Conservation (phyloP, 148 eudicot genomes). For the Selenicereus undatus region DNA sequence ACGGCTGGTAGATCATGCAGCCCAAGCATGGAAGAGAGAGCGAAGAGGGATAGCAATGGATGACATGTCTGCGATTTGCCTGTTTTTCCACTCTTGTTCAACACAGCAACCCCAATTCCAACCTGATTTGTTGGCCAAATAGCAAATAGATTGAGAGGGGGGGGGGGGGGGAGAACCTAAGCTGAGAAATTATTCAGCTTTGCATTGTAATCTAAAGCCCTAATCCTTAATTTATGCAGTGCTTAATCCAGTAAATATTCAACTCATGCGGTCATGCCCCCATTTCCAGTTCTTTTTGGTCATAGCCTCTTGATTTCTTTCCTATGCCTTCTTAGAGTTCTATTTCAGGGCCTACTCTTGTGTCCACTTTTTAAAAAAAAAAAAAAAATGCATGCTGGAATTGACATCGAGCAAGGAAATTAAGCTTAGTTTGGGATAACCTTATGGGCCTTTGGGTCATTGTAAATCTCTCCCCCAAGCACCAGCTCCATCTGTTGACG, state of each 20-base stretch:
- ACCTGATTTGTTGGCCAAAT: slow-evolving; percentile 28
- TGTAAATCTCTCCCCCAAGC: too few relatives aligned
- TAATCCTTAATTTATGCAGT: slow-evolving; percentile 10
- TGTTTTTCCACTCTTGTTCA: slow-evolving; percentile 51
- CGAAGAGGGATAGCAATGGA: slow-evolving; percentile 64
- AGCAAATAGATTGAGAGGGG: neutral
- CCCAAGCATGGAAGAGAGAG: slow-evolving; percentile 59
- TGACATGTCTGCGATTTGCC: slow-evolving; percentile 80
- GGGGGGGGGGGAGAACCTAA: neutral
- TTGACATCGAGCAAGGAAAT: too few relatives aligned
- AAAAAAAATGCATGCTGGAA: too few relatives aligned
- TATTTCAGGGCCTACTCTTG: too few relatives aligned
- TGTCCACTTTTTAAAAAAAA: too few relatives aligned
- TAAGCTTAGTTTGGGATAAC: too few relatives aligned
- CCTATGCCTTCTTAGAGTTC: too few relatives aligned
- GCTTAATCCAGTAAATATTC: slow-evolving; percentile 27
- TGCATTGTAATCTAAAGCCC: slow-evolving; percentile 17
- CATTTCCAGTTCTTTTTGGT: neutral
- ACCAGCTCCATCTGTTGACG: too few relatives aligned
- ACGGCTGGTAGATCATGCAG: slow-evolving; percentile 56
- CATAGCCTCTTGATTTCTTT: too few relatives aligned
- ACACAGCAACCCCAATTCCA: slow-evolving; percentile 27
- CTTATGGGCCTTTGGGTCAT: too few relatives aligned
- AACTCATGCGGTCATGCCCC: slow-evolving; percentile 17
- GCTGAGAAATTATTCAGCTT: slow-evolving; percentile 22